Evolutionary conservation across 495 filamentous ascomycete genomes (phyloP).

Genomic region (Penicillium simplicissimum): DNA sequence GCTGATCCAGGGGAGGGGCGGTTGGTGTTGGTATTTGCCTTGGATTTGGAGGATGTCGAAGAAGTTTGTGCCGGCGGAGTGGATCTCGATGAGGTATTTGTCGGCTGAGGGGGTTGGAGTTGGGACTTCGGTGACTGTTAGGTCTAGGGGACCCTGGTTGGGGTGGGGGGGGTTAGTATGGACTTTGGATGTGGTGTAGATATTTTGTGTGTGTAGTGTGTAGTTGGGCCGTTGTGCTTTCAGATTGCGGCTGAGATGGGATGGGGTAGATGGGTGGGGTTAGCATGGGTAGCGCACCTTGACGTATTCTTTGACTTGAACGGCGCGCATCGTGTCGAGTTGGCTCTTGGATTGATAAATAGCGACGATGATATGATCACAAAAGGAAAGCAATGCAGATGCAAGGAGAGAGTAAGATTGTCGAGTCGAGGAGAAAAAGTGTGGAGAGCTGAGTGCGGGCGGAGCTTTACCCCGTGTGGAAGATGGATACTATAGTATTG

Average conservation of each 20-base stretch:
- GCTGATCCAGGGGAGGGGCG: conserved; percentile 79
- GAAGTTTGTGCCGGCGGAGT: conserved; percentile 90
- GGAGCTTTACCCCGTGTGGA: too few relatives aligned
- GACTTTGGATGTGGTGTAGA: background rate
- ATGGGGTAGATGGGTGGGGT: background rate
- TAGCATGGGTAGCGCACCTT: conserved; percentile 55
- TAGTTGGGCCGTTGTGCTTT: background rate
- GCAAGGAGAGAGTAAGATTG: background rate
- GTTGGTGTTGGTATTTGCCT: conserved; percentile 73
- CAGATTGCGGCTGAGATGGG: background rate
- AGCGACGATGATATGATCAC: background rate
- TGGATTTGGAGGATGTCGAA: conserved; percentile 91
- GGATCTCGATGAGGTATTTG: conserved; percentile 87
- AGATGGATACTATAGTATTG: too few relatives aligned
- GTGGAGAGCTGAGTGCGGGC: background rate
- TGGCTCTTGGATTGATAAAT: background rate
- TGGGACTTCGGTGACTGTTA: conserved; percentile 70
- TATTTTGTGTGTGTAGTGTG: background rate
- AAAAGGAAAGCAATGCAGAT: background rate
- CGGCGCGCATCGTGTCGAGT: conserved; percentile 68
- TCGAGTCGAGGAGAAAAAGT: background rate
- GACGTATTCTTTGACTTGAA: conserved; percentile 82
- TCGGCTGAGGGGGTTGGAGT: conserved; percentile 65
- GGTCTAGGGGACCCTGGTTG: conserved; percentile 76
- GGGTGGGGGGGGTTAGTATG: background rate